Evolutionary conservation across 148 eudicot genomes (phyloP).

Genomic region (Rhododendron henanense): DNA sequence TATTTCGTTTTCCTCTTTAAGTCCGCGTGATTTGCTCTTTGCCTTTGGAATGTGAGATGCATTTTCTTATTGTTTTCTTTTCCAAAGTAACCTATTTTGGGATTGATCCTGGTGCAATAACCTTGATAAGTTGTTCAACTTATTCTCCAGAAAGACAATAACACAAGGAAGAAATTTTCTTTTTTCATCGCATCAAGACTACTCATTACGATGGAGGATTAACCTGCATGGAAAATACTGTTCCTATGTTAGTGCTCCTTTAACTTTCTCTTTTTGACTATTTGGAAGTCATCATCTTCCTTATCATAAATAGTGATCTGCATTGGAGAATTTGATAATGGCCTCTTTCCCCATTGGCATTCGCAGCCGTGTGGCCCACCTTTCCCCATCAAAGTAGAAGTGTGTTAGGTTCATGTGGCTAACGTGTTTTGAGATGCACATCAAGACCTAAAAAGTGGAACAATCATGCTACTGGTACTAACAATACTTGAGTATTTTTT

Average conservation of each 20-base stretch:
- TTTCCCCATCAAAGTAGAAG: not conserved
- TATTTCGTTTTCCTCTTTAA: not conserved
- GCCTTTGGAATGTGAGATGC: not conserved
- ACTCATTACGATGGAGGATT: not conserved
- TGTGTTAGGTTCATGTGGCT: not conserved
- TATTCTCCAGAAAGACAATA: not conserved
- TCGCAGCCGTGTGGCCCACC: not conserved
- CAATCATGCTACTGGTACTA: not conserved
- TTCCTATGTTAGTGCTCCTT: not conserved
- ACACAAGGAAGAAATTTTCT: not conserved
- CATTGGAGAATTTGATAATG: not conserved
- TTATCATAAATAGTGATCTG: slow-evolving; percentile 4
- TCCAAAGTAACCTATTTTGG: not conserved
- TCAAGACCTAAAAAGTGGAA: not conserved
- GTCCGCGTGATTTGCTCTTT: not conserved
- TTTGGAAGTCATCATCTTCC: not conserved
- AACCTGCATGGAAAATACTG: not conserved
- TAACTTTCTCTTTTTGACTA: not conserved
- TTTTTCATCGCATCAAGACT: not conserved
- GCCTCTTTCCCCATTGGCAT: not conserved
- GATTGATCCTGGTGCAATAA: not conserved
- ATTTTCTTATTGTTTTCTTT: not conserved
- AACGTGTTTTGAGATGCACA: not conserved
- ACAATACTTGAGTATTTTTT: not conserved
- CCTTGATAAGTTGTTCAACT: not conserved